A percentile compares a stretch with the other conserved stretches of the same genome.
Evolutionary conservation across 768 basidiomycete genomes (phyloP).

Genomic region (Trametes coccinea): DNA sequence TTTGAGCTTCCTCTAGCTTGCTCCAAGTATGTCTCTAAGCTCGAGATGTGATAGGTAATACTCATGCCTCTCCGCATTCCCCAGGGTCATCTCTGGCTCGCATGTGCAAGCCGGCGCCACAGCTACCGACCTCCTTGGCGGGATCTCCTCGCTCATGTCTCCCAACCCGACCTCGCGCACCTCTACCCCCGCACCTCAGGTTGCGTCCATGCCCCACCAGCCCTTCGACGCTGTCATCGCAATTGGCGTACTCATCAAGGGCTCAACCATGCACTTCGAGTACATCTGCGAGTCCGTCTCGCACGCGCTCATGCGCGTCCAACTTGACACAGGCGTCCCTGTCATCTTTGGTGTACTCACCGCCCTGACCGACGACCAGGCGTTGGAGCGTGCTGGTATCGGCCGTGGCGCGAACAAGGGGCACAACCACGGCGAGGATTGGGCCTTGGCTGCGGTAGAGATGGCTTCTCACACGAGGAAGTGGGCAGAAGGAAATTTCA

Average conservation of each 20-base stretch:
- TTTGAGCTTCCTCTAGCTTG: constrained; percentile 90
- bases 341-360: constrained; percentile 98
- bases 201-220: constrained; percentile 44
- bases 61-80: not conserved
- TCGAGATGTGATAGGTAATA: not conserved
- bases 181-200: constrained; percentile 28
- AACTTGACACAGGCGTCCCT: constrained; percentile 90
- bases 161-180: constrained; percentile 50
- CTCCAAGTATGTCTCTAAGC: constrained; percentile 60
- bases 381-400: constrained; percentile 90
- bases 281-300: constrained; percentile 96
- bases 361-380: constrained; percentile 90
- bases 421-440: constrained; percentile 98
- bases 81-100: constrained; percentile 86
- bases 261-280: constrained; percentile 98
- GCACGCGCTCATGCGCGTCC: constrained; percentile 92
- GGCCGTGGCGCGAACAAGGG: constrained; percentile 69
- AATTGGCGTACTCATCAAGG: constrained; percentile 97
- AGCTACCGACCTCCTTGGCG: constrained; percentile 79
- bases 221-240: constrained; percentile 97
- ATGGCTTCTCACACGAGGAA: constrained; percentile 69
- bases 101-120: constrained; percentile 77
- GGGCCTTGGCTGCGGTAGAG: constrained; percentile 96
- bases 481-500: constrained; percentile 74
- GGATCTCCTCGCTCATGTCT: constrained; percentile 54